Evolutionary conservation across 345 rosid genomes (phyloP), one percentile per base, ranked within the genome.

Genomic region (Pistacia atlantica): DNA sequence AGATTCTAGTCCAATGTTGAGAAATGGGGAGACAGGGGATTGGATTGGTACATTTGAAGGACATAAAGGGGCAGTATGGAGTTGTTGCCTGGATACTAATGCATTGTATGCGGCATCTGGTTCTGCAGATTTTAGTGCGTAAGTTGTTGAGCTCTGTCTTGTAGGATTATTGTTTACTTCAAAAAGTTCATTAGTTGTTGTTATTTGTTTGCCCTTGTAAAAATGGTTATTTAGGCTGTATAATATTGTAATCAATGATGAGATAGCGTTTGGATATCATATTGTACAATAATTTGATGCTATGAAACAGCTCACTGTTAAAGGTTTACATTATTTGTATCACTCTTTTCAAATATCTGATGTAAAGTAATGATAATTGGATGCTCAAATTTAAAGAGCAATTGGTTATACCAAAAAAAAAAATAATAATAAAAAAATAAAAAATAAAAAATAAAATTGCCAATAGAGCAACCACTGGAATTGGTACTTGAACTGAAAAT

Each of bases 21-120:
- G 99, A 84, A 97, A 97, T 83, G 99, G 98, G 72, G 99, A 97
- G 90, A 97, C 97, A 69, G 99, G 98, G 72, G 99, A 97, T 59
- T 97, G 98, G 99, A 90, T 97, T 59, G 98, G 98, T 56, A 97
- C 99, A 46, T 97, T 97, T 88, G 96, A 91, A 85, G 99, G 99
- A 56, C 98, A 97, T 62, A 97, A 97, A 79, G 98, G 99, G 79
- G 98, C 97, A 16, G 98, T 97, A 71, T 97, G 99, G 99, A 94
- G 99, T 79, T 92, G 95, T 73, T 87, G 94, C 83, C 84, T 97
- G 75, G 98, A 97, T 77, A 87, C 87, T 49, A 84, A 91, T 84
- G 99, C 98, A 42, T 76, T 91, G 63, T 94, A 88, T 71, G 97
- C 98, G 67, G 99, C 98, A 82, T 92, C 98, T 75, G 97, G 87